Evolutionary conservation across 2,329 filamentous ascomycete genomes (phyloP).

Genomic region (Sporothrix variecibatus): DNA sequence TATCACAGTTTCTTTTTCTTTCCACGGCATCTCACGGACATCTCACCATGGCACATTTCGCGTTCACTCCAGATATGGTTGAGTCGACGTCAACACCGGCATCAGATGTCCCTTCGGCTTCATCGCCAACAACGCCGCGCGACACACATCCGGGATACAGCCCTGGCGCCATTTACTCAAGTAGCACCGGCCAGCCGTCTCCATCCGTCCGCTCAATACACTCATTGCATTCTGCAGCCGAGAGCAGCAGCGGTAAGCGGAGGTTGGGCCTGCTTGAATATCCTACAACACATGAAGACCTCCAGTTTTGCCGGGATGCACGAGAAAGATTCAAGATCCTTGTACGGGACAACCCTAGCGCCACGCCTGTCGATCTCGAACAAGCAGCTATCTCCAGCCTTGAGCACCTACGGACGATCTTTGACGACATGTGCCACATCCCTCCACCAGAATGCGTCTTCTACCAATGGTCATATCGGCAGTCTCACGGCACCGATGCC

Average conservation of each 20-base stretch:
- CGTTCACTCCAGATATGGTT: not conserved
- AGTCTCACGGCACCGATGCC: slow-evolving; percentile 1
- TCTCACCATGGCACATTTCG: not conserved
- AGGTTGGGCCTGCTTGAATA: not conserved
- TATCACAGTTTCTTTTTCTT: not conserved
- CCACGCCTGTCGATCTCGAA: not conserved
- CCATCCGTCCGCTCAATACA: not conserved
- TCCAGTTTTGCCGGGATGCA: not conserved
- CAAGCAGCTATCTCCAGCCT: not conserved
- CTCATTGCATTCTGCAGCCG: not conserved
- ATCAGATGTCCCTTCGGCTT: not conserved
- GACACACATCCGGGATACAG: not conserved
- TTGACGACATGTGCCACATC: slow-evolving; percentile 12
- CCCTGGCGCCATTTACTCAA: not conserved
- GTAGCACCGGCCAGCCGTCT: not conserved
- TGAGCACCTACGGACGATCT: not conserved
- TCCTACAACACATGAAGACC: not conserved
- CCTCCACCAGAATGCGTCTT: slow-evolving; percentile 12
- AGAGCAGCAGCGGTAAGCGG: not conserved
- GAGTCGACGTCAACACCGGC: not conserved
- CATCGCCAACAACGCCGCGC: not conserved
- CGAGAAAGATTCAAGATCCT: not conserved
- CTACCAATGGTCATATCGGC: slow-evolving; percentile 1
- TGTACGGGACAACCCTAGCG: not conserved
- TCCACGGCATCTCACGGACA: not conserved